A percentile compares a stretch with the other conserved stretches of the same genome.
These are phyloP conservation scores for Ettlia oleoabundans DNA, from an alignment of 139 green algal species.

Conservation along the genomic window DNA sequence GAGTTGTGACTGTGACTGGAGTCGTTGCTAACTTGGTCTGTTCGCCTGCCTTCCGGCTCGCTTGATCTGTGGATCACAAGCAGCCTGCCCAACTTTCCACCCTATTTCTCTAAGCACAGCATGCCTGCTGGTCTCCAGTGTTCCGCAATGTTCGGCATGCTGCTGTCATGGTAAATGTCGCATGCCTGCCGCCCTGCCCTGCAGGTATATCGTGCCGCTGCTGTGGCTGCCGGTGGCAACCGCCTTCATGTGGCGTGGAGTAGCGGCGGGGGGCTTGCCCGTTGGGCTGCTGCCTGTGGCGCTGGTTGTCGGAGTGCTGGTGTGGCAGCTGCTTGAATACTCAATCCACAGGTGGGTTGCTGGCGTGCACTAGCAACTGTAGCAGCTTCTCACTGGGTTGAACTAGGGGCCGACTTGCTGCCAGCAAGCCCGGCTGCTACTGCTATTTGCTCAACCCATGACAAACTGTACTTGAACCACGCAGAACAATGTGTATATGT, in stretches of 20 bases:
- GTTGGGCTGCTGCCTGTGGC: neutral
- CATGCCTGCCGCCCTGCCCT: no score
- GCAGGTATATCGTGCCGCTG: conserved; percentile 30
- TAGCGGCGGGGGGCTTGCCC: neutral
- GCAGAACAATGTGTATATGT: no score
- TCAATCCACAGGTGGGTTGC: conserved; percentile 85
- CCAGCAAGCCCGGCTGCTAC: neutral
- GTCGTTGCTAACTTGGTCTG: no score
- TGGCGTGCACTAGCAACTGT: neutral
- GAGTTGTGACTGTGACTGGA: neutral
- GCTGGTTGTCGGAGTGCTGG: conserved; percentile 58
- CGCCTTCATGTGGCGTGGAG: neutral
- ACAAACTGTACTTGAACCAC: no score
- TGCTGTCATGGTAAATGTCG: no score
- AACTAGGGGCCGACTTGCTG: neutral
- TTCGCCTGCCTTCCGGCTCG: neutral
- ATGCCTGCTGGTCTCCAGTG: no score
- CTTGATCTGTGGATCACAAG: no score
- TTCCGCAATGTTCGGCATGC: no score
- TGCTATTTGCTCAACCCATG: no score
- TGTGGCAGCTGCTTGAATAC: conserved; percentile 94
- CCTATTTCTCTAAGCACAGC: no score
- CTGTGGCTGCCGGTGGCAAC: conserved; percentile 30
- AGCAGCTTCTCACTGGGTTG: neutral
- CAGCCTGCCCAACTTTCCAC: no score